Conservation (phyloP, 345 rosid species). For the Salix udensis region DNA sequence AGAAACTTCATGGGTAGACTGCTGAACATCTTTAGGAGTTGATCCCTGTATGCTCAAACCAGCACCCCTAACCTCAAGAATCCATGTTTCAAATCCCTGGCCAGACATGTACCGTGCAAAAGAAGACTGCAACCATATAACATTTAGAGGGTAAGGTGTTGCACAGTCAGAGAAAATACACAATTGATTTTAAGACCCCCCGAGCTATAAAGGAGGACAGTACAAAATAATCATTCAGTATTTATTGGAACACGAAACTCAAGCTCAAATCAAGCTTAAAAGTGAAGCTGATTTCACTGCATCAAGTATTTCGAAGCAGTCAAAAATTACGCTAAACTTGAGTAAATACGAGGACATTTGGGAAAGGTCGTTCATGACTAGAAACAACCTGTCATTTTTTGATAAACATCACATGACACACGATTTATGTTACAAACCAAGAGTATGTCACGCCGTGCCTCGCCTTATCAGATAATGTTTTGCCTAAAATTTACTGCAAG, state of each 20-base stretch:
- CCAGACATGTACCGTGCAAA: conserved; percentile 82
- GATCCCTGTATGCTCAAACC: conserved; percentile 72
- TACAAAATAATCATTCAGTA: not conserved
- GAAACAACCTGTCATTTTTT: not conserved
- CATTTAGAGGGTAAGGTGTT: not conserved
- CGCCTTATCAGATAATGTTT: not conserved
- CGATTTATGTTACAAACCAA: not conserved
- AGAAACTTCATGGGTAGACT: conserved; percentile 45
- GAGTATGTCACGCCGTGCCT: not conserved
- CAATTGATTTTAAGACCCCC: not conserved
- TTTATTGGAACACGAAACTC: not conserved
- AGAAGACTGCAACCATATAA: conserved; percentile 55
- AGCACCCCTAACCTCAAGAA: conserved; percentile 94
- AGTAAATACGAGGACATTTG: not conserved
- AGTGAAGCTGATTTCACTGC: not conserved
- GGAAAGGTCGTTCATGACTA: not conserved
- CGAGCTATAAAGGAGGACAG: not conserved
- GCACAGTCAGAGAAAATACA: not conserved
- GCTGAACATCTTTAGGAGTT: conserved; percentile 49
- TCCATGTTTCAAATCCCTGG: conserved; percentile 96
- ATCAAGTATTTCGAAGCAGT: not conserved
- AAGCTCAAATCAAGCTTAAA: not conserved
- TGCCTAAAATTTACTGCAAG: not conserved
- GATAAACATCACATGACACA: not conserved
- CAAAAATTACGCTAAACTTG: not conserved